phyloP scores from a whole-genome alignment of 805 yeast species.

The Metschnikowia drakensbergensis region DNA sequence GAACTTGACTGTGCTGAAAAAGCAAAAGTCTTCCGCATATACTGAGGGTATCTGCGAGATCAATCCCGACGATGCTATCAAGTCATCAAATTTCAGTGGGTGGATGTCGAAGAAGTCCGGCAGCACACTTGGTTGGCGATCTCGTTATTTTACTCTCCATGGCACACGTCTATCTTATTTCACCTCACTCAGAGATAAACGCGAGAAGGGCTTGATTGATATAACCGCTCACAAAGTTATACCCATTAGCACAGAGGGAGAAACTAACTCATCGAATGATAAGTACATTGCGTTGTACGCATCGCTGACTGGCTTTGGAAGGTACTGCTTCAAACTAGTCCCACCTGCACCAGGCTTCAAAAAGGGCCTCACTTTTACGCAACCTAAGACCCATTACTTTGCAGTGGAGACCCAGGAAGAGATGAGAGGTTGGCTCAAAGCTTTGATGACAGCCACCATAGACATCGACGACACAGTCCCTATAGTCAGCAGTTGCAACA shows the following conservation, averaged over 20 bases:
- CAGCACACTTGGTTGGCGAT: conserved; percentile 83
- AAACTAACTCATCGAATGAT: conserved; percentile 59
- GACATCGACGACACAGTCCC: conserved; percentile 93
- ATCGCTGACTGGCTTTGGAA: conserved; percentile 90
- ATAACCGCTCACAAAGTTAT: conserved; percentile 91
- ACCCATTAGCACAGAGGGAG: conserved; percentile 49
- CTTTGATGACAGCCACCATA: conserved; percentile 91
- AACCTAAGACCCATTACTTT: conserved; percentile 92
- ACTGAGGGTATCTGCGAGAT: conserved; percentile 81
- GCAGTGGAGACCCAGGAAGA: conserved; percentile 91
- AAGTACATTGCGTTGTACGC: conserved; percentile 83
- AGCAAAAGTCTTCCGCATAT: conserved; percentile 72
- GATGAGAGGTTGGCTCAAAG: conserved; percentile 93
- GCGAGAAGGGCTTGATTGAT: conserved; percentile 91
- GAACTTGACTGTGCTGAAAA: conserved; percentile 43
- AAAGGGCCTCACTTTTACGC: conserved; percentile 93
- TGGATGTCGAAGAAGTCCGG: conserved; percentile 94
- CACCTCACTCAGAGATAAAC: conserved; percentile 67
- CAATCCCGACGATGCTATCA: conserved; percentile 73
- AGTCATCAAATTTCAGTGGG: conserved; percentile 75
- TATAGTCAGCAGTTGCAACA: conserved; percentile 84
- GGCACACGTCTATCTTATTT: conserved; percentile 92
- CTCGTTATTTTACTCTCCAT: conserved; percentile 79
- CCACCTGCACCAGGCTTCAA: conserved; percentile 98
- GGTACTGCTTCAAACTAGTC: conserved; percentile 83